These are phyloP conservation scores for Tetramitus jugosus DNA, from an alignment of 208 protist species.

Conservation along the genomic window DNA sequence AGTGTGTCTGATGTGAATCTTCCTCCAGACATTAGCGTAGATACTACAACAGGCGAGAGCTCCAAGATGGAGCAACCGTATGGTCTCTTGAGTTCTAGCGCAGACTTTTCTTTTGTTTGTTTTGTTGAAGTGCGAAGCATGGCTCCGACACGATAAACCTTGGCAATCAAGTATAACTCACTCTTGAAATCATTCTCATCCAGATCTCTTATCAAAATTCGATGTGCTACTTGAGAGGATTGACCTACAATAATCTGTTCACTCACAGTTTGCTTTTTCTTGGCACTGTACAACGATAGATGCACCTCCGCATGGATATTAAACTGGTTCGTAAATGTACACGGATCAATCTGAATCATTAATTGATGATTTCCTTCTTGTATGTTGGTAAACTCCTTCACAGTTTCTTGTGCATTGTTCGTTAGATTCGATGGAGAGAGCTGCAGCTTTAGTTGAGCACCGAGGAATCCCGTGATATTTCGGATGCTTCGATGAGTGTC, in stretches of 20 bases:
- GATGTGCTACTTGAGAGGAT: neutral
- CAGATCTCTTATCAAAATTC: neutral
- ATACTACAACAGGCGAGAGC: too few relatives aligned
- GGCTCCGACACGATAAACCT: too few relatives aligned
- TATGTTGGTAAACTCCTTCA: neutral
- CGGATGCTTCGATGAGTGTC: too few relatives aligned
- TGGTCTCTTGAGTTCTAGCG: too few relatives aligned
- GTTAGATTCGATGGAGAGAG: neutral
- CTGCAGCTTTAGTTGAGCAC: too few relatives aligned
- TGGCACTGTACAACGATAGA: neutral
- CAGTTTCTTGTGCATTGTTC: neutral
- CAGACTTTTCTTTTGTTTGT: neutral
- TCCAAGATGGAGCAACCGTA: too few relatives aligned
- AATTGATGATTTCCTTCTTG: slow-evolving; percentile 10
- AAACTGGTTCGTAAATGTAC: neutral
- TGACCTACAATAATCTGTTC: neutral
- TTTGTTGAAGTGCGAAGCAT: too few relatives aligned
- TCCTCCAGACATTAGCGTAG: neutral
- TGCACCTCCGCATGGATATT: neutral
- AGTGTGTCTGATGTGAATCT: neutral
- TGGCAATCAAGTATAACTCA: too few relatives aligned
- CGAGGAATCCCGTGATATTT: too few relatives aligned
- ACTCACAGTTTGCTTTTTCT: too few relatives aligned
- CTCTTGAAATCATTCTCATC: too few relatives aligned
- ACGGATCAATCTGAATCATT: neutral